Evolutionary conservation across 768 basidiomycete species (phyloP), one percentile per base, ranked within the genome.

Genomic region (Rhizopogon vesiculosus): DNA sequence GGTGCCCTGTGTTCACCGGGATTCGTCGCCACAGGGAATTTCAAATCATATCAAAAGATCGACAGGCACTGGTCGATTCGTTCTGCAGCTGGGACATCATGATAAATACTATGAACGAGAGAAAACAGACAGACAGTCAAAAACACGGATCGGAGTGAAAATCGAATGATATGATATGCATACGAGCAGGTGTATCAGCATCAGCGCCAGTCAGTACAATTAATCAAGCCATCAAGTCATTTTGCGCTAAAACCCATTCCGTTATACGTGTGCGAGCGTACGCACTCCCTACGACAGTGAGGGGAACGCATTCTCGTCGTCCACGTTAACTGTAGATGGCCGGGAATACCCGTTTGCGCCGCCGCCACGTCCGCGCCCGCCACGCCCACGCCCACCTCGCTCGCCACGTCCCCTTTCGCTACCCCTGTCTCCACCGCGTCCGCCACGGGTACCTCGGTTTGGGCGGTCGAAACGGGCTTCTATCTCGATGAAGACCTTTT

Each of bases 401-500:
- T 71, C 64, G 42, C 73, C 70, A 54, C 76, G 72, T 43, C 70
- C 64, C 13, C 72, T 76, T 59, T 71, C 72, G 66, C 77, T 76
- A 45, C 79, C 78, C 58, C 84, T 76, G 53, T 76, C 76, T 19
- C 73, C 71, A 12, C 74, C 74, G 31, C 78, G 70, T 19, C 79
- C 77, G 29, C 86, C 77, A 57, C 81, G 80, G 28, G 82, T 81
- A 56, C 83, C 82, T 60, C 89, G 83, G n/a, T 77, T 69, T 53
- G 92, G 92, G 61, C 87, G 86, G 43, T 93, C 87, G 69, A 93
- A 94, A 64, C 82, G 89, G 54, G 85, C 90, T 15, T 97, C 93
- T 69, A 98, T 91, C 67, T 96, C 93, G 66, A 98, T 78, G 76
- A 79, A 91, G 63, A 93, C 83, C 72, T 96, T 97, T 72, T 93